Conservation (phyloP, 371 early-diverging fungal species). For the Parasitella parasitica region DNA sequence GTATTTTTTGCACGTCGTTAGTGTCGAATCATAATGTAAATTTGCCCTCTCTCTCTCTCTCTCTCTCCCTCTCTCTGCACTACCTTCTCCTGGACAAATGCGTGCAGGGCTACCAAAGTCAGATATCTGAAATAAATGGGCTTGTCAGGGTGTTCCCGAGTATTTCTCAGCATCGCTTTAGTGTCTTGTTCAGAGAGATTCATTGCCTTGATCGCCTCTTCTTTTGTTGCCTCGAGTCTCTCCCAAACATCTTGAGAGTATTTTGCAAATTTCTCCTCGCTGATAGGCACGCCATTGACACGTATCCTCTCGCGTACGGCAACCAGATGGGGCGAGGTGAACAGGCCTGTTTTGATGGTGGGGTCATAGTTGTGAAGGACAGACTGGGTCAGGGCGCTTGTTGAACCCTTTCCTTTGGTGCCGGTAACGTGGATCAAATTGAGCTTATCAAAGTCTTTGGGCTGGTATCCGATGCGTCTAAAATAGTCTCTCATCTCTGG, state of each 20-base stretch:
- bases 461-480: constrained; percentile 70
- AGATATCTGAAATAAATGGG: constrained; percentile 92
- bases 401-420: constrained; percentile 90
- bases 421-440: constrained; percentile 85
- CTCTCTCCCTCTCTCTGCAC: too few species aligned
- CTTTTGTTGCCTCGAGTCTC: constrained; percentile 56
- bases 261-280: constrained; percentile 73
- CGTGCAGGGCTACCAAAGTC: constrained; percentile 87
- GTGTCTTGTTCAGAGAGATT: constrained; percentile 21
- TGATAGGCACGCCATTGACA: constrained; percentile 84
- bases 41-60: too few species aligned
- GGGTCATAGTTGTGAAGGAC: constrained; percentile 53
- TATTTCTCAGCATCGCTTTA: constrained; percentile 29
- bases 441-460: constrained; percentile 64
- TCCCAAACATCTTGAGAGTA: constrained; percentile 91
- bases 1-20: too few species aligned
- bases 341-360: constrained; percentile 69
- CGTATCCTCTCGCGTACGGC: constrained; percentile 94
- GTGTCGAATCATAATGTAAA: too few species aligned
- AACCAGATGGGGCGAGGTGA: constrained; percentile 92
- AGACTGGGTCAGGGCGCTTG: constrained; percentile 70
- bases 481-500: constrained; percentile 74
- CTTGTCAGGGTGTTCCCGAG: constrained; percentile 56
- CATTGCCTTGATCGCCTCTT: constrained; percentile 30
- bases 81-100: constrained; percentile 78